Conservation (phyloP, 345 rosid species). For the Gossypium bickii region DNA sequence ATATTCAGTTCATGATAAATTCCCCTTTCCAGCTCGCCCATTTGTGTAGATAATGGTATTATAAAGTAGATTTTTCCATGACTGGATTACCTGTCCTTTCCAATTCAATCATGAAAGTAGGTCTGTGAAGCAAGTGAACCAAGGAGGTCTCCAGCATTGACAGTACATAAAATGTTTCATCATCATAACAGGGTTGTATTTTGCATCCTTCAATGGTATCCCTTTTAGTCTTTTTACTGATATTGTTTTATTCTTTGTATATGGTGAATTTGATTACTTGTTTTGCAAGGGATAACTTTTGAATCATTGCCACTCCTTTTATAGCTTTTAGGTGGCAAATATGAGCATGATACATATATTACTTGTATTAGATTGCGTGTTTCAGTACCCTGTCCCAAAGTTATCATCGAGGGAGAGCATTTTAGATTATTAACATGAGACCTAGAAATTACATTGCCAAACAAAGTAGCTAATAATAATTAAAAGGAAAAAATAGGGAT, state of each 20-base stretch:
- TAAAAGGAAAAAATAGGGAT: too few species aligned
- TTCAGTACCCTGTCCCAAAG: too few species aligned
- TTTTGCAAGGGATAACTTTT: not conserved
- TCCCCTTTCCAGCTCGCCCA: not conserved
- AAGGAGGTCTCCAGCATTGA: not conserved
- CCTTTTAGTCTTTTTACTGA: not conserved
- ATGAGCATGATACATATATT: too few species aligned
- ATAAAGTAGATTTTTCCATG: not conserved
- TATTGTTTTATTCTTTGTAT: not conserved
- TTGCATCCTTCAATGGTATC: slow-evolving; percentile 2
- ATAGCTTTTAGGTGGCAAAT: not conserved
- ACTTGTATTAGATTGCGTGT: too few species aligned
- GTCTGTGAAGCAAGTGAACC: not conserved
- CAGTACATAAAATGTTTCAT: not conserved
- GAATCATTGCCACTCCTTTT: not conserved
- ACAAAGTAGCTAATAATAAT: not conserved
- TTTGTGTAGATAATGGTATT: not conserved
- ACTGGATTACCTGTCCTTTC: not conserved
- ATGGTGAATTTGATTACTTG: not conserved
- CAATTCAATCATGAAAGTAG: not conserved
- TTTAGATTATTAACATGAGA: not conserved
- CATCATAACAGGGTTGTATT: not conserved
- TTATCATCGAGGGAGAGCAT: too few species aligned
- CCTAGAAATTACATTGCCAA: slow-evolving; percentile 5
- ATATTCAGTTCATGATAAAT: slow-evolving; percentile 47